Percentiles rank a stretch among this genome's conserved stretches.
Evolutionary conservation across 1,139 yeast species (phyloP).

Genomic region (Geotrichum reessii): DNA sequence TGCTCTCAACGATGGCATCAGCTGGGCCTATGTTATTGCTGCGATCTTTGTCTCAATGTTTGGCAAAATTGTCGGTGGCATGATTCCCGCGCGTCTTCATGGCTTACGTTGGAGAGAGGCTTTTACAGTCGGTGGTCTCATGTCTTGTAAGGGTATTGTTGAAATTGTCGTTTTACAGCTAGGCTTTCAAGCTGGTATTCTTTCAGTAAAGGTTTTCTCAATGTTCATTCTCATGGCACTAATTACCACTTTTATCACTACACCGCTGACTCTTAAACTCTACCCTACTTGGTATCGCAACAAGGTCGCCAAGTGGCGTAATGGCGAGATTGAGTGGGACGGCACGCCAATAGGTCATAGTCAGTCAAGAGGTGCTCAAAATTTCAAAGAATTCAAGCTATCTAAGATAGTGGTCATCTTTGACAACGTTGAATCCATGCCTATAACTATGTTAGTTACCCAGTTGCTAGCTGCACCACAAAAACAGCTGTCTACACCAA

Average conservation of each 20-base stretch:
- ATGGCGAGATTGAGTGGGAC: constrained; percentile 43
- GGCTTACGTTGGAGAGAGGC: constrained; percentile 69
- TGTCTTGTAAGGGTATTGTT: constrained; percentile 85
- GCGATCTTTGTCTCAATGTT: constrained; percentile 58
- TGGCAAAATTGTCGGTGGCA: constrained; percentile 63
- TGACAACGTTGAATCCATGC: constrained; percentile 29
- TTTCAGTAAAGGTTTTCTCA: constrained; percentile 58
- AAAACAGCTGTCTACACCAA: constrained; percentile 27
- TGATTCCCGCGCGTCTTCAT: constrained; percentile 53
- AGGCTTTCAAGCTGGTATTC: constrained; percentile 65
- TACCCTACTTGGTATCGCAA: constrained; percentile 60
- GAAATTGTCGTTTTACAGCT: constrained; percentile 61
- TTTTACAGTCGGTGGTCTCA: constrained; percentile 67
- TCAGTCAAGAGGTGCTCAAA: constrained; percentile 8
- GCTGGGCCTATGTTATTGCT: constrained; percentile 73
- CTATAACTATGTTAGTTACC: constrained; percentile 34
- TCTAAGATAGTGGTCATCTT: constrained; percentile 21
- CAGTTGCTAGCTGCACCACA: constrained; percentile 30
- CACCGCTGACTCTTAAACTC: constrained; percentile 55
- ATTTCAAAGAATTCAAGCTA: constrained; percentile 19
- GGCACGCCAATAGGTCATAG: constrained; percentile 28
- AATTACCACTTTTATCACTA: constrained; percentile 65
- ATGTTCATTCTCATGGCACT: constrained; percentile 82
- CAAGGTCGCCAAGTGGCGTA: constrained; percentile 41
- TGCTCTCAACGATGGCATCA: constrained; percentile 53